Conservation (phyloP, 768 basidiomycete species). For the Xanthoconium purpureum region DNA sequence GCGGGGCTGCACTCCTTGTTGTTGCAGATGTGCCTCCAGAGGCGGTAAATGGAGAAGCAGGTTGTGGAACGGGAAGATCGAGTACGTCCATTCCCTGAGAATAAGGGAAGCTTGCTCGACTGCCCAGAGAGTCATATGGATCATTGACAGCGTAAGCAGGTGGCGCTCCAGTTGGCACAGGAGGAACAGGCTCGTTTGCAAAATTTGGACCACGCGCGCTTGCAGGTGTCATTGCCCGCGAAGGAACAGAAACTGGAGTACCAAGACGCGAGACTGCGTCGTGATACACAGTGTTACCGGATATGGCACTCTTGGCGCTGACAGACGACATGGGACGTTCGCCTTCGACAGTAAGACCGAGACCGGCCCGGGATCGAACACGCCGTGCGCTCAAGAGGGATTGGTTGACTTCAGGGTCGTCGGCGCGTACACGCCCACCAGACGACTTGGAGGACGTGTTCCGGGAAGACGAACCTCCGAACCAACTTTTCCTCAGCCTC, state of each 20-base stretch:
- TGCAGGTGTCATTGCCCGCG: constrained; percentile 47
- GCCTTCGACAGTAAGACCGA: constrained; percentile 40
- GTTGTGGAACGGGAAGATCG: constrained; percentile 57
- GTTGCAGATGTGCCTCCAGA: constrained; percentile 33
- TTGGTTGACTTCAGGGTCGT: constrained; percentile 49
- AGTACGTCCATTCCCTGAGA: constrained; percentile 44
- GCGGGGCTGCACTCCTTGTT: constrained; percentile 19
- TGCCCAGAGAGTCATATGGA: constrained; percentile 28
- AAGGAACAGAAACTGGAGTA: constrained; percentile 42
- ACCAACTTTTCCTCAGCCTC: constrained; percentile 58
- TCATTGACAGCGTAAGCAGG: constrained; percentile 32
- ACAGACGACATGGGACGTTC: constrained; percentile 56
- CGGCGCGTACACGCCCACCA: constrained; percentile 25
- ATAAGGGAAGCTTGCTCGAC: constrained; percentile 23
- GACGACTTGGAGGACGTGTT: constrained; percentile 28
- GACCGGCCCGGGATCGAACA: constrained; percentile 28
- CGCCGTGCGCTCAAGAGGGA: constrained; percentile 32
- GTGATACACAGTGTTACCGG: constrained; percentile 58
- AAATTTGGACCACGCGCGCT: constrained; percentile 21
- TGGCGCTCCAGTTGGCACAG: constrained; percentile 25
- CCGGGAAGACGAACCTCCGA: constrained; percentile 37
- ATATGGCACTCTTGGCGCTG: constrained; percentile 51
- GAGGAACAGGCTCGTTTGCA: constrained; percentile 6
- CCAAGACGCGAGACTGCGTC: constrained; percentile 52
- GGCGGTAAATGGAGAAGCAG: constrained; percentile 49